Evolutionary conservation across 352 stramenopile genomes (phyloP).

Genomic region (Pythium volutum): DNA sequence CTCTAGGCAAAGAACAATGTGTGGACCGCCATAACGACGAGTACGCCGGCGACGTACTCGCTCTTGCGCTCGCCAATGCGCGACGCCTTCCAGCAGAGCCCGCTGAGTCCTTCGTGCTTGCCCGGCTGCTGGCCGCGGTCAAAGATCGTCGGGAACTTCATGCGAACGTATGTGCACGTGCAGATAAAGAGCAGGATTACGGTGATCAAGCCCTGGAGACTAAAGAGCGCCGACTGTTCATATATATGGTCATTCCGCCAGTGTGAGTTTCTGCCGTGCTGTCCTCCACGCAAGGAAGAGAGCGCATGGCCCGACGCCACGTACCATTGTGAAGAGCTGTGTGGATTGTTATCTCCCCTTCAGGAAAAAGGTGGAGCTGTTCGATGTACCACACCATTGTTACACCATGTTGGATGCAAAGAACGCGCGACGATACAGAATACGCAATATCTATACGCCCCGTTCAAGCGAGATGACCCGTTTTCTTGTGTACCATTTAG

Average conservation of each 20-base stretch:
- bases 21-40: constrained; percentile 90
- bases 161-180: constrained; percentile 95
- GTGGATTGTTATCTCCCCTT: not conserved
- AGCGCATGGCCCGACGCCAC: constrained; percentile 9
- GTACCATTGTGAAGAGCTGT: constrained; percentile 18
- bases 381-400: constrained; percentile 16
- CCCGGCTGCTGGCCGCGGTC: constrained; percentile 80
- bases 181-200: constrained; percentile 97
- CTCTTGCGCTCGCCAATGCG: constrained; percentile 92
- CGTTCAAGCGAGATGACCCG: constrained; percentile 23
- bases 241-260: not conserved
- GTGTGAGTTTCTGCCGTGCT: not conserved
- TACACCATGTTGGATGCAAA: constrained; percentile 26
- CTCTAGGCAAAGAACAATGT: constrained; percentile 86
- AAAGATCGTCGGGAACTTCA: constrained; percentile 95
- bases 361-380: not conserved
- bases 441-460: constrained; percentile 23
- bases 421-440: constrained; percentile 13
- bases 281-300: not conserved
- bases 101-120: constrained; percentile 84
- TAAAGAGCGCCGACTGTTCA: constrained; percentile 94
- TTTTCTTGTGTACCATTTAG: not conserved
- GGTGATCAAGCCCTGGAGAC: constrained; percentile 95
- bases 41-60: constrained; percentile 76
- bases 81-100: constrained; percentile 91